phyloP scores from a whole-genome alignment of 2,329 filamentous ascomycete species.

The Phialophora macrospora region DNA sequence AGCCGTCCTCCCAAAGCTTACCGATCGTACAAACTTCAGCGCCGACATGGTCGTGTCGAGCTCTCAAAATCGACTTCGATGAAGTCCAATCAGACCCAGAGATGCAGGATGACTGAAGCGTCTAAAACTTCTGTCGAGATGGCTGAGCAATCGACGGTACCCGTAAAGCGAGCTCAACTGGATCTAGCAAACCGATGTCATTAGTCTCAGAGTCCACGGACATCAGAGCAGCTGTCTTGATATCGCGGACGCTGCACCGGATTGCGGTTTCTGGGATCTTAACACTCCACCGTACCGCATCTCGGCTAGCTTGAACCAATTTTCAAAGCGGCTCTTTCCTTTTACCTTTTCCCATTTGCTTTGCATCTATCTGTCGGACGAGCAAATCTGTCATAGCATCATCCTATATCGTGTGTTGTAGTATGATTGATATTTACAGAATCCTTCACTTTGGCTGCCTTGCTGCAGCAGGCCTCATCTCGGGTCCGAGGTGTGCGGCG shows the following conservation, averaged over 20 bases:
- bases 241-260: not conserved
- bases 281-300: not conserved
- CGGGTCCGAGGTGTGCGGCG: too few relatives aligned
- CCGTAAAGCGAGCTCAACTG: not conserved
- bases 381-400: not conserved
- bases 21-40: conserved; percentile 68
- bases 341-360: not conserved
- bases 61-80: not conserved
- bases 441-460: not conserved
- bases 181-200: not conserved
- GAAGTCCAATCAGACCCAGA: not conserved
- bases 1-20: conserved; percentile 47
- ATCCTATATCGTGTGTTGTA: not conserved
- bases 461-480: not conserved
- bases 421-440: not conserved
- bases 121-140: not conserved
- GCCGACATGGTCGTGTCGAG: conserved; percentile 52
- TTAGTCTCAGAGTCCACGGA: not conserved
- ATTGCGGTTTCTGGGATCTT: not conserved
- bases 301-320: not conserved
- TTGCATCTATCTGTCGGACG: not conserved
- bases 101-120: not conserved
- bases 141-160: not conserved
- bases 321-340: not conserved
- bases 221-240: not conserved